phyloP scores from a whole-genome alignment of 192 early-diverging fungal species.

The Backusella morwellensis region DNA sequence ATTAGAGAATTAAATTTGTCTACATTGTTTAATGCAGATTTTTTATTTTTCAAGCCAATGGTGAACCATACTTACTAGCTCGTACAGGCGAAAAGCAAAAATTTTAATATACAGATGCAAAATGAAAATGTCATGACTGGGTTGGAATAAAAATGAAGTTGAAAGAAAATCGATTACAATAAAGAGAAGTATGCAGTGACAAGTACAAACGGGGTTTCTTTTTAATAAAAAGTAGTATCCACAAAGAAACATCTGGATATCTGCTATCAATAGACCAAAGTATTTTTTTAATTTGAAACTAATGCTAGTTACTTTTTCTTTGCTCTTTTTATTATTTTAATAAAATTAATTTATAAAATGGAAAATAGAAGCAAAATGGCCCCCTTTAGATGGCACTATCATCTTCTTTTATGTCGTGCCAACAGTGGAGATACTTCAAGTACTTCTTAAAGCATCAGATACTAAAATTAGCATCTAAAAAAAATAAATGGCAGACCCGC shows the following conservation, averaged over 20 bases:
- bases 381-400: background rate
- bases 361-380: background rate
- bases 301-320: too few relatives aligned
- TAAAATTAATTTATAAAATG: background rate
- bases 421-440: background rate
- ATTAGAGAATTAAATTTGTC: background rate
- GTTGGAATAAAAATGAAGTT: too few relatives aligned
- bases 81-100: too few relatives aligned
- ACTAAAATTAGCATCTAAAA: background rate
- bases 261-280: too few relatives aligned
- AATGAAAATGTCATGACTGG: background rate
- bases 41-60: background rate
- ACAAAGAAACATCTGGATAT: too few relatives aligned
- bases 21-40: background rate
- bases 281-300: too few relatives aligned
- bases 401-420: background rate
- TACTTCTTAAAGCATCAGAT: background rate
- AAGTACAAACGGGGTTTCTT: too few relatives aligned
- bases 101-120: background rate
- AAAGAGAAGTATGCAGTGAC: too few relatives aligned
- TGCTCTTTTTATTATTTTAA: too few relatives aligned
- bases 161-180: too few relatives aligned
- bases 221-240: too few relatives aligned
- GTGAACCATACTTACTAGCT: background rate
- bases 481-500: background rate